These are phyloP conservation scores for Canariomyces notabilis DNA, from an alignment of 2,329 filamentous ascomycete species.

Conservation along the genomic window DNA sequence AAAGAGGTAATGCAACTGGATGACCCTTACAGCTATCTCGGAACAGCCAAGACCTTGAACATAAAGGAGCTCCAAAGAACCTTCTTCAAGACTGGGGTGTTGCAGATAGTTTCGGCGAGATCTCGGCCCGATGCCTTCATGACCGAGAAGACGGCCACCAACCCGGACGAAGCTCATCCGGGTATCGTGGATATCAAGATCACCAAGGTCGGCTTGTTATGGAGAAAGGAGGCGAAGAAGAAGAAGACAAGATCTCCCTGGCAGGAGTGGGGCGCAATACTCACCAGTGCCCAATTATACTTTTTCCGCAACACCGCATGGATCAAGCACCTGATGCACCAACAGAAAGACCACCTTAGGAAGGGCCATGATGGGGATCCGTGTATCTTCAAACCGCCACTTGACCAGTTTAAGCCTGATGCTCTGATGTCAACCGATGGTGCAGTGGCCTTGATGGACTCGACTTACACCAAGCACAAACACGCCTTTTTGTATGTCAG, in stretches of 20 bases:
- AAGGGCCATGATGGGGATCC: slow-evolving; percentile 69
- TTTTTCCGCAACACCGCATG: slow-evolving; percentile 91
- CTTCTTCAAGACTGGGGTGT: slow-evolving; percentile 83
- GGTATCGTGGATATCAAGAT: slow-evolving; percentile 97
- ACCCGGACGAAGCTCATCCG: slow-evolving; percentile 79
- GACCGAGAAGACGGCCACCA: slow-evolving; percentile 76
- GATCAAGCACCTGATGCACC: slow-evolving; percentile 85
- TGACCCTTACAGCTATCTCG: slow-evolving; percentile 84
- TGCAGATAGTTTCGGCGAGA: slow-evolving; percentile 91
- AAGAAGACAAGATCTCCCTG: slow-evolving; percentile 92
- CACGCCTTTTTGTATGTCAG: slow-evolving; percentile 89
- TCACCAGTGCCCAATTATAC: slow-evolving; percentile 95
- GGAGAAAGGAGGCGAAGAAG: slow-evolving; percentile 91
- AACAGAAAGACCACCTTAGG: slow-evolving; percentile 78
- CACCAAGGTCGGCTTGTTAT: slow-evolving; percentile 89
- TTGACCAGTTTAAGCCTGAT: slow-evolving; percentile 91
- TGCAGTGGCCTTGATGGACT: slow-evolving; percentile 81
- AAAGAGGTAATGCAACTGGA: slow-evolving; percentile 91
- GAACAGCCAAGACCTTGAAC: slow-evolving; percentile 70
- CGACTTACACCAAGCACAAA: slow-evolving; percentile 90
- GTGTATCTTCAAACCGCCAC: slow-evolving; percentile 82
- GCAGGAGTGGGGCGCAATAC: slow-evolving; percentile 97
- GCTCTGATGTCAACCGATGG: slow-evolving; percentile 89
- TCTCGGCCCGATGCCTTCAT: slow-evolving; percentile 95
- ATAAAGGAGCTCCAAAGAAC: slow-evolving; percentile 77